Evolutionary conservation across 495 filamentous ascomycete species (phyloP).

Genomic region (Paragyromitra xinjiangensis): DNA sequence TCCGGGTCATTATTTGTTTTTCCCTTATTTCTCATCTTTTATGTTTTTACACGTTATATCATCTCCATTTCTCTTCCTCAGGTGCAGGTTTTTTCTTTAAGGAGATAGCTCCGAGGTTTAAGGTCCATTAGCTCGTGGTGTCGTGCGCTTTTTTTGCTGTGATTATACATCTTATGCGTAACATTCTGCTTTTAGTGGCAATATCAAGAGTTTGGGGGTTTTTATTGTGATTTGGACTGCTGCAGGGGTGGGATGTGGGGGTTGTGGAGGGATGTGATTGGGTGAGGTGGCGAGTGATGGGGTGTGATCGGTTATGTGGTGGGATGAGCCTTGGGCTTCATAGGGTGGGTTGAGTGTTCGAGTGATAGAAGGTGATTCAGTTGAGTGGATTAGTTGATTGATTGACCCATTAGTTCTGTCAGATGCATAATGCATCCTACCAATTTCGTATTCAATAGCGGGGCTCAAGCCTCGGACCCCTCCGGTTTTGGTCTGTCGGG

Average conservation of each 20-base stretch:
- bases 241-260: no score
- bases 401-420: no score
- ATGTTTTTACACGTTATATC: slow-evolving; percentile 30
- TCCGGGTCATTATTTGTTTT: slow-evolving; percentile 29
- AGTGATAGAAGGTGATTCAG: not conserved
- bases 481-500: no score
- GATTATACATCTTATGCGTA: slow-evolving; percentile 25
- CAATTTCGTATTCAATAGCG: no score
- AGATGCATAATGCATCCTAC: no score
- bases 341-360: not conserved
- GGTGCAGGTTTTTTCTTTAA: not conserved
- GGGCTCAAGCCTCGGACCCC: no score
- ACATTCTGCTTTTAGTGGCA: slow-evolving; percentile 24
- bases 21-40: slow-evolving; percentile 12
- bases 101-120: not conserved
- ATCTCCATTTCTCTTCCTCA: slow-evolving; percentile 24
- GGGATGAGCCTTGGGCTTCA: no score
- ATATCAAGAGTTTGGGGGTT: slow-evolving; percentile 25
- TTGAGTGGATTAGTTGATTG: no score
- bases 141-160: not conserved
- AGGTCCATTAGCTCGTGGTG: not conserved
- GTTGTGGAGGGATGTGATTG: no score
- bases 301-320: not conserved
- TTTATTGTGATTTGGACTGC: not conserved
- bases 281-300: not conserved